Percentiles rank a stretch among this genome's conserved stretches.
Conservation (phyloP, 176 grass and related monocot species). For the Carex pumila region DNA sequence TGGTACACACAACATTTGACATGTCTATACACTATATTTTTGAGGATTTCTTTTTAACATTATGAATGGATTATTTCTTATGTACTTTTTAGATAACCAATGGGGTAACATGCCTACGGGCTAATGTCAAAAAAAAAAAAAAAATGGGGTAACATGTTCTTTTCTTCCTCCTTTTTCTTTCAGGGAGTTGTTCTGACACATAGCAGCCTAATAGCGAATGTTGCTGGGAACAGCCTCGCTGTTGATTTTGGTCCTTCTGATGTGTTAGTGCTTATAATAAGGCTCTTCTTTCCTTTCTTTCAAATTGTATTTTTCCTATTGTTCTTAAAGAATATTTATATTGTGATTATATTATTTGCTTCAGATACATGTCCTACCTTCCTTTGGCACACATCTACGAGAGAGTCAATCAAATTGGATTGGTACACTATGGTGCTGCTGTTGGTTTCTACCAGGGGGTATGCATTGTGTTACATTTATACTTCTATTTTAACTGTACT, state of each 20-base stretch:
- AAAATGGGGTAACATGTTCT: conserved; percentile 14
- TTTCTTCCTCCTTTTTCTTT: conserved; percentile 6
- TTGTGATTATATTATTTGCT: background rate
- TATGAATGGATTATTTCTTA: conserved; percentile 2
- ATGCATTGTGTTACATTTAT: conserved; percentile 13
- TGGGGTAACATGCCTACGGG: background rate
- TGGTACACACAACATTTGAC: background rate
- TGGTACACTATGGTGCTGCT: conserved; percentile 62
- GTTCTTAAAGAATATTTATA: background rate
- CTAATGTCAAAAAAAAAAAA: no score
- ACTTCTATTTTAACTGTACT: background rate
- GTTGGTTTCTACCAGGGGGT: conserved; percentile 99
- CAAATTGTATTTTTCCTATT: background rate
- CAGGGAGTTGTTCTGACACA: conserved; percentile 93
- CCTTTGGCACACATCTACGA: conserved; percentile 96
- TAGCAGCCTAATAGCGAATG: conserved; percentile 82
- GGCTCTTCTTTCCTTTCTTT: conserved; percentile 2
- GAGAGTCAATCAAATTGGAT: conserved; percentile 61
- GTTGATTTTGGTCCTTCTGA: conserved; percentile 70
- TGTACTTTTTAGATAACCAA: conserved; percentile 17
- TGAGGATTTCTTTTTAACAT: background rate
- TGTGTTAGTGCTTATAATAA: conserved; percentile 42
- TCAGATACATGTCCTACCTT: conserved; percentile 83
- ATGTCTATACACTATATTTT: background rate
- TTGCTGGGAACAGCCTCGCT: conserved; percentile 47